Base-by-base conservation (phyloP, 139 green algal species). In the Zygnema circumcarinatum region DNA sequence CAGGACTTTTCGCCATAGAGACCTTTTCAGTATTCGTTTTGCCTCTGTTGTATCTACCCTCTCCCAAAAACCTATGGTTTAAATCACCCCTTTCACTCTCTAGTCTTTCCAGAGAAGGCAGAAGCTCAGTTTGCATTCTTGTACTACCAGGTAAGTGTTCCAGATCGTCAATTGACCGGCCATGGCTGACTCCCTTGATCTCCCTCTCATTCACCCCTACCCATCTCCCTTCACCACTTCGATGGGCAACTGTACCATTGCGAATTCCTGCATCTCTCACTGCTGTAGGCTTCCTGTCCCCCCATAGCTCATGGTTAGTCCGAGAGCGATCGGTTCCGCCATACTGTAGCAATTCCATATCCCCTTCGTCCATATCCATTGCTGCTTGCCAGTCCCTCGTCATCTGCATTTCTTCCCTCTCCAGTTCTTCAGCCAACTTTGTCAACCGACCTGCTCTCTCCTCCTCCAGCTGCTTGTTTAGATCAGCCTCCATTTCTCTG, bases 401-500 rank as follows among this genome's bases (percentile, higher is more conserved):
- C 16, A 7, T 62, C 47, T 62, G 7, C 7, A 62, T 62, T 62
- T 62, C 47, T 16, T 62, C 47, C 47, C 47, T 62, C 47, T 62
- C 47, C 7, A 62, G 47, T 62, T 16, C 47, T 62, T 62, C 47
- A 25, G 47, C 16, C 7, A 62, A 16, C 16, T 62, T 62, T 62
- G 47, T 16, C 16, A 16, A 62, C 16, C 47, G 7, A 16, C 7
- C 7, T 25, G 47, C 47, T 16, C 47, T 62, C 47, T 78, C 36
- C 7, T 78, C 69, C 69, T 39, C 16, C 69, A 39, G 36, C 69
- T 78, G 69, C 69, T 11, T 41, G 7, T 22, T 16, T 39, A 41
- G 16, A 16, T 78, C 69, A 41, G 35, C 69, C 16, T 78, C 69
- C 69, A 78, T 78, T 25, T 78, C 35, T 39, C 69, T 39, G 7